phyloP scores from a whole-genome alignment of 148 eudicot genomes.

The Simmondsia chinensis region DNA sequence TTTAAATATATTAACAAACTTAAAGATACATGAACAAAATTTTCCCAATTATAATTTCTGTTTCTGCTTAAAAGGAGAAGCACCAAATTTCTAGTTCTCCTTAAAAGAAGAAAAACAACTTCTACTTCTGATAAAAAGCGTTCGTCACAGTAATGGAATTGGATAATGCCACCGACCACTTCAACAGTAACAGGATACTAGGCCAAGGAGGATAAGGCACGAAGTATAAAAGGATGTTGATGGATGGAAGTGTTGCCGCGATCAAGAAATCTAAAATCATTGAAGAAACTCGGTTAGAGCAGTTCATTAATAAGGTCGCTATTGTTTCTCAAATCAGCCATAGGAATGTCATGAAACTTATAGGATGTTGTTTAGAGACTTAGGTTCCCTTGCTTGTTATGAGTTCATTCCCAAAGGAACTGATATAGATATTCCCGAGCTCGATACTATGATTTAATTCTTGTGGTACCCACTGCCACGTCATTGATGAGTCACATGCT shows the following conservation, averaged over 20 bases:
- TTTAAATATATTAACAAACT: no score
- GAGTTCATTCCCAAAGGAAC: slow-evolving; percentile 24
- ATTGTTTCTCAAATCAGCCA: slow-evolving; percentile 20
- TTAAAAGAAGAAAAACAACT: no score
- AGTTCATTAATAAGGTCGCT: slow-evolving; percentile 20
- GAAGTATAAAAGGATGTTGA: slow-evolving; percentile 15
- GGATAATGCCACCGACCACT: slow-evolving; percentile 16
- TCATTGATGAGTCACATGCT: no score
- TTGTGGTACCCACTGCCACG: no score
- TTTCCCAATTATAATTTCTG: no score
- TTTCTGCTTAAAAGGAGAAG: no score
- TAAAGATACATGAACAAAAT: no score
- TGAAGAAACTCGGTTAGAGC: slow-evolving; percentile 16
- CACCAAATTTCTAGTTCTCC: no score
- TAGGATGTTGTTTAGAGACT: slow-evolving; percentile 24
- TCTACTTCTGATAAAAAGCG: no score
- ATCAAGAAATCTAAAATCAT: slow-evolving; percentile 13
- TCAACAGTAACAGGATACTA: slow-evolving; percentile 17
- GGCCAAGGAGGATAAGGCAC: slow-evolving; percentile 27
- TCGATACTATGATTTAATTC: no score
- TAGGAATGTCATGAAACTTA: slow-evolving; percentile 16
- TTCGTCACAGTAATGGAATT: slow-evolving; percentile 6
- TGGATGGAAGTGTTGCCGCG: slow-evolving; percentile 21
- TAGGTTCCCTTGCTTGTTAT: slow-evolving; percentile 21
- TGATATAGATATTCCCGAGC: no score